phyloP scores from a whole-genome alignment of 176 grass and related monocot genomes.

The Rhynchospora pubera region DNA sequence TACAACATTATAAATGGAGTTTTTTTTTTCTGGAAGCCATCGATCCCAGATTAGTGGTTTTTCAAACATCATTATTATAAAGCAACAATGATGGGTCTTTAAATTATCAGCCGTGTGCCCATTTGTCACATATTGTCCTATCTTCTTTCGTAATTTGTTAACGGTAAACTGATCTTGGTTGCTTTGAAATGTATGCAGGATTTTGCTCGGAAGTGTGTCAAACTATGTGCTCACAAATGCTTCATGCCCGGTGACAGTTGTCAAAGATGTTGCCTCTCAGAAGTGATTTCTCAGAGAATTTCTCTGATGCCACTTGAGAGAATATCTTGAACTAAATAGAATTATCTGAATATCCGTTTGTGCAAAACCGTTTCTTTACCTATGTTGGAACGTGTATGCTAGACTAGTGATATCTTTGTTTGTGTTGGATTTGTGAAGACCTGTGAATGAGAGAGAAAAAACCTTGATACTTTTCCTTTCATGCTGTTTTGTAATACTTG shows the following conservation, averaged over 20 bases:
- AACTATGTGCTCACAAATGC: slow-evolving; percentile 73
- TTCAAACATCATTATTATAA: not conserved
- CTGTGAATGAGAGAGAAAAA: not conserved
- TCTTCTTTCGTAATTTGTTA: not conserved
- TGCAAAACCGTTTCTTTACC: not conserved
- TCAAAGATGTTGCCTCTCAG: slow-evolving; percentile 34
- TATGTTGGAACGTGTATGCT: not conserved
- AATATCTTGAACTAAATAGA: not conserved
- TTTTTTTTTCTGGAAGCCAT: not conserved
- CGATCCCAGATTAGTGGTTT: not conserved
- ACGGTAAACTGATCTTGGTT: not conserved
- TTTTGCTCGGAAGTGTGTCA: slow-evolving; percentile 78
- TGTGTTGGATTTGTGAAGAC: not conserved
- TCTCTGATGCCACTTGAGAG: not conserved
- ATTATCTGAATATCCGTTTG: not conserved
- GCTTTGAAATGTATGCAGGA: slow-evolving; percentile 32
- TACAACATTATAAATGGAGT: not conserved
- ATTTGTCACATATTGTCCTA: not conserved
- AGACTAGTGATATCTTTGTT: not conserved
- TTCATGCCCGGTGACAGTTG: slow-evolving; percentile 67
- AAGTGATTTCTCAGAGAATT: not conserved
- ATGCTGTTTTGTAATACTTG: not conserved
- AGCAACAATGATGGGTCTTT: too few species aligned
- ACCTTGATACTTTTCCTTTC: not conserved
- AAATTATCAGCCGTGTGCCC: not conserved